phyloP scores from a whole-genome alignment of 129 eudicot genomes.

The Kitagawia praeruptora region DNA sequence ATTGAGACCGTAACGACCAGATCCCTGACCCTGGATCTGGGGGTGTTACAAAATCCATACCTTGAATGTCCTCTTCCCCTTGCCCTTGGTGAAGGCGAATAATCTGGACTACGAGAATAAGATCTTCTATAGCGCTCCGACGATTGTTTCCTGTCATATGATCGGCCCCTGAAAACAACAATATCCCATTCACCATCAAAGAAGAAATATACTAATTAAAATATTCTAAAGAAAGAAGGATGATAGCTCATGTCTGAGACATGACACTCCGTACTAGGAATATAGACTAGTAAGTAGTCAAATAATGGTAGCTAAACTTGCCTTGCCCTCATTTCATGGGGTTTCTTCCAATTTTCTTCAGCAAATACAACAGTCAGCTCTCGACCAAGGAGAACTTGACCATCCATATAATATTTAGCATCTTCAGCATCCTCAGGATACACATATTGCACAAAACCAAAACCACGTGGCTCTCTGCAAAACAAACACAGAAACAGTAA shows the following conservation, averaged over 20 bases:
- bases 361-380: conserved; percentile 54
- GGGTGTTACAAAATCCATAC: conserved; percentile 5
- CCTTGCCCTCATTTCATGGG: conserved; percentile 76
- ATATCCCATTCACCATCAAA: neutral
- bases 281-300: neutral
- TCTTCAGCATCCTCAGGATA: conserved; percentile 41
- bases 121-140: neutral
- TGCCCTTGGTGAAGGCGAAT: conserved; percentile 29
- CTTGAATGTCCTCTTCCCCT: conserved; percentile 30
- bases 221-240: neutral
- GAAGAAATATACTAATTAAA: no score
- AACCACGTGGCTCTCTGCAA: conserved; percentile 80
- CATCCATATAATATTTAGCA: conserved; percentile 45
- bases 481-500: neutral
- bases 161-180: conserved; percentile 6
- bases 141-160: conserved; percentile 3
- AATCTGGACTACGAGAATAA: conserved; percentile 31
- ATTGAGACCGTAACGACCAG: no score
- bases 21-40: no score
- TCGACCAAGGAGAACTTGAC: conserved; percentile 43
- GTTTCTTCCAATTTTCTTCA: conserved; percentile 73
- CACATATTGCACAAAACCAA: conserved; percentile 80
- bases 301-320: conserved; percentile 25
- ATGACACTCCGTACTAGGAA: neutral
- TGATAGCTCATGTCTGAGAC: neutral